Conservation (phyloP, 306 rosid species). For the Biancaea sappan region DNA sequence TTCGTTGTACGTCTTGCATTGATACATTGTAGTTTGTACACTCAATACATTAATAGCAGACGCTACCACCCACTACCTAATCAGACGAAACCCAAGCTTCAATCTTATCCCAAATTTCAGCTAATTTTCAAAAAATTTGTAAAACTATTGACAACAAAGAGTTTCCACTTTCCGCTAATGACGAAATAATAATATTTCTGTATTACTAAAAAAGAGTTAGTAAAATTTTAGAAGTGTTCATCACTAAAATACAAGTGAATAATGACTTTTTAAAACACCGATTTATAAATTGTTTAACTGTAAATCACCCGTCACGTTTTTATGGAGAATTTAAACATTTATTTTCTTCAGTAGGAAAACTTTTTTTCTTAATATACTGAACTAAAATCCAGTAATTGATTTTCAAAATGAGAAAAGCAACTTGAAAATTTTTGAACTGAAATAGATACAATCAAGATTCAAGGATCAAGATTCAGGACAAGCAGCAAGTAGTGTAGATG, state of each 20-base stretch:
- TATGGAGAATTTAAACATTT: too few relatives aligned
- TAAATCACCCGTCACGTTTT: too few relatives aligned
- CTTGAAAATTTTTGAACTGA: neutral
- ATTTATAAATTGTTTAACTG: too few relatives aligned
- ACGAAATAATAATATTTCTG: neutral
- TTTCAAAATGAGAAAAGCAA: neutral
- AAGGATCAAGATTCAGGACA: too few relatives aligned
- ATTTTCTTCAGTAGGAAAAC: too few relatives aligned
- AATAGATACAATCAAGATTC: neutral
- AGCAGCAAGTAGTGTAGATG: neutral
- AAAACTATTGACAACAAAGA: neutral
- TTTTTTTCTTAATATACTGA: neutral
- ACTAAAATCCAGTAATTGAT: neutral
- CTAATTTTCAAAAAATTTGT: neutral
- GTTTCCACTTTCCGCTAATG: neutral
- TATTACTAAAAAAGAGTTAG: neutral
- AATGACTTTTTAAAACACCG: too few relatives aligned
- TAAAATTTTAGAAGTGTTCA: neutral
- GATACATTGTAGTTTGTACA: neutral
- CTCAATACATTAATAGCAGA: neutral
- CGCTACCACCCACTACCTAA: neutral
- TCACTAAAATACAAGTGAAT: neutral
- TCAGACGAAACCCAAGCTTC: neutral
- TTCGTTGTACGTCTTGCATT: neutral
- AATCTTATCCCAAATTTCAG: neutral